phyloP scores from a whole-genome alignment of 2,329 filamentous ascomycete genomes.

The Nannizziopsis arthrosporioides region DNA sequence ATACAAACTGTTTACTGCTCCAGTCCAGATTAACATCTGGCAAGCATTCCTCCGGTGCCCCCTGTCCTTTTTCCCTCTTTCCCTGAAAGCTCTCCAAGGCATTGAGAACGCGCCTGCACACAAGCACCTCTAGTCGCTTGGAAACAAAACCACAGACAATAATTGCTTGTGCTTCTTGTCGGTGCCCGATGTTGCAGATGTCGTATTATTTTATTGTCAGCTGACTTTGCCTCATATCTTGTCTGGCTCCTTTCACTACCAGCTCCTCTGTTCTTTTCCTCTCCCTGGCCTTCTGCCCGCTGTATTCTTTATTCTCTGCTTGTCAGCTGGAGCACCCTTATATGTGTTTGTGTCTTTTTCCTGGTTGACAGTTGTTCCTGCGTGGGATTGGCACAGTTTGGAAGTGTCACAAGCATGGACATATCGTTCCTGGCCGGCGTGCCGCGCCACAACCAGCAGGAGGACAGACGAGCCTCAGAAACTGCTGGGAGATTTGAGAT shows the following conservation, averaged over 20 bases:
- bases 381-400: background rate
- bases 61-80: constrained; percentile 1
- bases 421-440: constrained; percentile 15
- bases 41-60: constrained; percentile 4
- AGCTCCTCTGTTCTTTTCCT: background rate
- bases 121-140: background rate
- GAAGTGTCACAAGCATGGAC: constrained; percentile 13
- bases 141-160: background rate
- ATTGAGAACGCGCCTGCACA: background rate
- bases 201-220: constrained; percentile 12
- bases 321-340: constrained; percentile 5
- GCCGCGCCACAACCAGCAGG: constrained; percentile 11
- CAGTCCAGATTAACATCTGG: constrained; percentile 9
- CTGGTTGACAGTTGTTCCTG: constrained; percentile 9
- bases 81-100: background rate
- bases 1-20: constrained; percentile 1
- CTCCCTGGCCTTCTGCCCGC: constrained; percentile 2
- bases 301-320: constrained; percentile 7
- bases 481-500: constrained; percentile 5
- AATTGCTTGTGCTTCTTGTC: constrained; percentile 8
- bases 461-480: constrained; percentile 11
- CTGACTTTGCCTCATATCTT: constrained; percentile 11
- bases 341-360: constrained; percentile 5
- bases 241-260: constrained; percentile 1
- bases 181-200: constrained; percentile 10